Conservation (phyloP, 129 eudicot species). For the Tagetes patula region DNA sequence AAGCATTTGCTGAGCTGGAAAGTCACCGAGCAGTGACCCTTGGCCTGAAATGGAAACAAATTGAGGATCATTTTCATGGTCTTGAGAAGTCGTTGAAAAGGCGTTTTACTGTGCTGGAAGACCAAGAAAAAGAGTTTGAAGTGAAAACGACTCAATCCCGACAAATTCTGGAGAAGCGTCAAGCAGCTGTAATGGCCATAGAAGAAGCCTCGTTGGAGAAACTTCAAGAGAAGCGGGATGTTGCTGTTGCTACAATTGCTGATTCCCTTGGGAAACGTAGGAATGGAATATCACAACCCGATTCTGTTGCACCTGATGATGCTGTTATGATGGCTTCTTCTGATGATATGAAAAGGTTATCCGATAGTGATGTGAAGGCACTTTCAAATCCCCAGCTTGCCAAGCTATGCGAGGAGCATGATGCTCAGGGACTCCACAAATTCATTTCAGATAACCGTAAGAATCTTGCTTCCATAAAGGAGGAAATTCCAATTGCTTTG, state of each 20-base stretch:
- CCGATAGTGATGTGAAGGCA: slow-evolving; percentile 47
- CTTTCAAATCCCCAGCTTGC: slow-evolving; percentile 76
- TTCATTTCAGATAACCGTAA: slow-evolving; percentile 95
- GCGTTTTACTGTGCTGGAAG: slow-evolving; percentile 88
- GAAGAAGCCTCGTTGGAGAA: slow-evolving; percentile 72
- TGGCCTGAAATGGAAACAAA: slow-evolving; percentile 91
- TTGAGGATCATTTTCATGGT: slow-evolving; percentile 95
- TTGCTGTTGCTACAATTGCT: slow-evolving; percentile 70
- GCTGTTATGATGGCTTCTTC: neutral
- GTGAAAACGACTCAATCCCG: slow-evolving; percentile 64
- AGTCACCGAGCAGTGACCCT: slow-evolving; percentile 92
- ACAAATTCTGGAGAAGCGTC: slow-evolving; percentile 65
- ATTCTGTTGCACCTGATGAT: slow-evolving; percentile 41
- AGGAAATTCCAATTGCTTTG: slow-evolving; percentile 85
- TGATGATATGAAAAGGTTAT: slow-evolving; percentile 28
- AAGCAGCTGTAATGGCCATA: slow-evolving; percentile 75
- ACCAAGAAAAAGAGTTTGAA: slow-evolving; percentile 87
- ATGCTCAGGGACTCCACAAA: slow-evolving; percentile 77
- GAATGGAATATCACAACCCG: slow-evolving; percentile 41
- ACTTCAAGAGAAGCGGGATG: slow-evolving; percentile 92
- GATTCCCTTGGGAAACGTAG: slow-evolving; percentile 51
- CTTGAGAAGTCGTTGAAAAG: slow-evolving; percentile 91
- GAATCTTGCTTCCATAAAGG: slow-evolving; percentile 75
- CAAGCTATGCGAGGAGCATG: slow-evolving; percentile 68
- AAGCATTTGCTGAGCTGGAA: slow-evolving; percentile 97